Conservation (phyloP, 2,329 filamentous ascomycete genomes). For the Ophiostoma sp. region DNA sequence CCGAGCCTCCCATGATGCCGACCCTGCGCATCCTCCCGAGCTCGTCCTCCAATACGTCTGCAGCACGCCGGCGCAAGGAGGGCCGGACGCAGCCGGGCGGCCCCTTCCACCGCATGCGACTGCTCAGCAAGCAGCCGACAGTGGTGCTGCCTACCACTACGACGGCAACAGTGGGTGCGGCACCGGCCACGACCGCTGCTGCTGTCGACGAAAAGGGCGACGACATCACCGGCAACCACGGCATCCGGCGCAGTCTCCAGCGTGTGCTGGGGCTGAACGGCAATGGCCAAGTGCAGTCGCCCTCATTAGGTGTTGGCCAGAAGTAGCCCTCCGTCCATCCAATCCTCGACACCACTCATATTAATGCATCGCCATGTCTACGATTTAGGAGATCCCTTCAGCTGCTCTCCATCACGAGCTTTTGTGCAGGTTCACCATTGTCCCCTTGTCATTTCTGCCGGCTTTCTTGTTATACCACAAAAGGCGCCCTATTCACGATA, state of each 20-base stretch:
- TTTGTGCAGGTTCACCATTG: background rate
- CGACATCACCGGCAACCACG: conserved; percentile 26
- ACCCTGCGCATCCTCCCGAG: conserved; percentile 9
- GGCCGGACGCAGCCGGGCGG: background rate
- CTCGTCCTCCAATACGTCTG: background rate
- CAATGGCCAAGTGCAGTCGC: background rate
- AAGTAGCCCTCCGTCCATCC: background rate
- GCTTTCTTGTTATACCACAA: background rate
- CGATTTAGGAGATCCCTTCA: background rate
- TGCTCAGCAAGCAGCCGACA: conserved; percentile 13
- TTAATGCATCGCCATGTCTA: background rate
- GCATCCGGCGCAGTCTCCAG: conserved; percentile 35
- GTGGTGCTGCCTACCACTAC: background rate
- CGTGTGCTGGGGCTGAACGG: conserved; percentile 33
- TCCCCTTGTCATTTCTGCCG: background rate
- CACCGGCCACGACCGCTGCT: background rate
- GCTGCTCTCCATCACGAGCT: too few species aligned
- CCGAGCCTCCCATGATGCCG: conserved; percentile 3
- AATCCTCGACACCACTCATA: background rate
- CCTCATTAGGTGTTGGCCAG: too few species aligned
- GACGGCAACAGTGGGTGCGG: conserved; percentile 7
- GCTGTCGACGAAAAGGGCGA: conserved; percentile 21
- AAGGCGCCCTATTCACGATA: conserved; percentile 6
- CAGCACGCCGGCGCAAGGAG: conserved; percentile 8
- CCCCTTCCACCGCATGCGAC: conserved; percentile 9